These are phyloP conservation scores for Hypomyces perniciosus DNA, from an alignment of 2,329 filamentous ascomycete genomes.

Conservation along the genomic window DNA sequence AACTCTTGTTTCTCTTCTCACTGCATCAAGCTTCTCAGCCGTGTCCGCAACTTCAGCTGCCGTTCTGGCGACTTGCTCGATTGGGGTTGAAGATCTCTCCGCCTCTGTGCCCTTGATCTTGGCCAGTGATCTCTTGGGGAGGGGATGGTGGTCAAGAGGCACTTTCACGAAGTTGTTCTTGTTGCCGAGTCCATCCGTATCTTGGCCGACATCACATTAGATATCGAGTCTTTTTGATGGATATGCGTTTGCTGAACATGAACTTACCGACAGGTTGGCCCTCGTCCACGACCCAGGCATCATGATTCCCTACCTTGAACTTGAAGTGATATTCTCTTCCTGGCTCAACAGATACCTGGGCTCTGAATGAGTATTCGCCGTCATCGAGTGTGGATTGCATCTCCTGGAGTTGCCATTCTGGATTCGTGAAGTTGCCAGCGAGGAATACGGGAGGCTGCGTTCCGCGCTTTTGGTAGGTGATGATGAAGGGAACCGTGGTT, in stretches of 20 bases:
- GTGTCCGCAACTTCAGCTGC: constrained; percentile 41
- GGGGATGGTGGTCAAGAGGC: constrained; percentile 5
- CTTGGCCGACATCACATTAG: constrained; percentile 8
- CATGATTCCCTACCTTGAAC: constrained; percentile 59
- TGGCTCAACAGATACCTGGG: constrained; percentile 47
- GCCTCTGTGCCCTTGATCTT: constrained; percentile 1
- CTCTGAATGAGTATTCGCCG: constrained; percentile 52
- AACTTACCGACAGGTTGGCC: constrained; percentile 50
- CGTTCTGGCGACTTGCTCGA: constrained; percentile 35
- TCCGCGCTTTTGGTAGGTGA: constrained; percentile 56
- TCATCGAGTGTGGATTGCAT: constrained; percentile 51
- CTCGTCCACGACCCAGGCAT: constrained; percentile 68
- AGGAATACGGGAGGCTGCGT: constrained; percentile 63
- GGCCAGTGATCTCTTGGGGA: constrained; percentile 13
- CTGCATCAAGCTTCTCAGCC: constrained; percentile 32
- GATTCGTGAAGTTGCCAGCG: constrained; percentile 61
- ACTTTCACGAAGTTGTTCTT: constrained; percentile 16
- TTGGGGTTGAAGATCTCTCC: constrained; percentile 31
- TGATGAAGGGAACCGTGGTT: constrained; percentile 39
- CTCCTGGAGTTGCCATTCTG: constrained; percentile 61
- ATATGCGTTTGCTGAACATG: not conserved
- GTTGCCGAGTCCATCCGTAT: constrained; percentile 11
- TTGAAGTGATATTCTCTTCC: constrained; percentile 67
- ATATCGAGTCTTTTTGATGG: not conserved
- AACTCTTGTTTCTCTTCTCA: constrained; percentile 10